Percentiles rank a stretch among this genome's conserved stretches.
These are phyloP conservation scores for Peribolospora kevripleyi DNA, from an alignment of 768 basidiomycete species.

Conservation along the genomic window DNA sequence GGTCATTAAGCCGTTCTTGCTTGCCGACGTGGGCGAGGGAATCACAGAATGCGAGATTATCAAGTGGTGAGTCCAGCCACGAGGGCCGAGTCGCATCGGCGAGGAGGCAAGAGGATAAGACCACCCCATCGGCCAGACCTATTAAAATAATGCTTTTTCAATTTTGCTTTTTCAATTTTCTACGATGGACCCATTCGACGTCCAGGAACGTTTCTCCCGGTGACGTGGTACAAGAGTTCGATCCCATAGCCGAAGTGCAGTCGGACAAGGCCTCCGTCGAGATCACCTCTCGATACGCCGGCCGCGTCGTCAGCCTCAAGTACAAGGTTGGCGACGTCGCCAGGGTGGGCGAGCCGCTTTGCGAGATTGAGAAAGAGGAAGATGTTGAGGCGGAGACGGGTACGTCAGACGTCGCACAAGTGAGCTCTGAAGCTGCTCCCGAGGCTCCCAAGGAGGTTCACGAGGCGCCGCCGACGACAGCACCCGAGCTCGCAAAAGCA, in stretches of 20 bases:
- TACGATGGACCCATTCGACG: neutral
- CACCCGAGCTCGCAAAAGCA: neutral
- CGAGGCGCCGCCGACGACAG: no score
- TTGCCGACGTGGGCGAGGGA: slow-evolving; percentile 42
- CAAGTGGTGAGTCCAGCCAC: slow-evolving; percentile 35
- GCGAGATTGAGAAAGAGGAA: slow-evolving; percentile 37
- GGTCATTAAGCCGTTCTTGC: slow-evolving; percentile 10
- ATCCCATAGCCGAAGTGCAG: slow-evolving; percentile 54
- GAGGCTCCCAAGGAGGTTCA: no score
- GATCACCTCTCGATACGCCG: slow-evolving; percentile 67
- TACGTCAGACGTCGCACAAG: neutral
- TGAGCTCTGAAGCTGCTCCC: neutral
- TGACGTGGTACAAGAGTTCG: slow-evolving; percentile 33
- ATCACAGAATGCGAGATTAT: slow-evolving; percentile 79
- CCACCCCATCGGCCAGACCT: neutral
- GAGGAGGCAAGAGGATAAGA: no score
- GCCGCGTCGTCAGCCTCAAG: slow-evolving; percentile 42
- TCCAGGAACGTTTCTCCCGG: slow-evolving; percentile 39
- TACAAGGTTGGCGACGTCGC: slow-evolving; percentile 62
- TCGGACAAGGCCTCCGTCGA: slow-evolving; percentile 78
- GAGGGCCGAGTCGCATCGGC: neutral
- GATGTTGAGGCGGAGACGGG: neutral
- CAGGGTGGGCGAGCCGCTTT: slow-evolving; percentile 54
- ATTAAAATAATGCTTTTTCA: neutral
- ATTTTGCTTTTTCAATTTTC: neutral